Evolutionary conservation across 1,284 basidiomycete genomes (phyloP), one percentile per base, ranked within the genome.

Genomic region (Pterula multifida): DNA sequence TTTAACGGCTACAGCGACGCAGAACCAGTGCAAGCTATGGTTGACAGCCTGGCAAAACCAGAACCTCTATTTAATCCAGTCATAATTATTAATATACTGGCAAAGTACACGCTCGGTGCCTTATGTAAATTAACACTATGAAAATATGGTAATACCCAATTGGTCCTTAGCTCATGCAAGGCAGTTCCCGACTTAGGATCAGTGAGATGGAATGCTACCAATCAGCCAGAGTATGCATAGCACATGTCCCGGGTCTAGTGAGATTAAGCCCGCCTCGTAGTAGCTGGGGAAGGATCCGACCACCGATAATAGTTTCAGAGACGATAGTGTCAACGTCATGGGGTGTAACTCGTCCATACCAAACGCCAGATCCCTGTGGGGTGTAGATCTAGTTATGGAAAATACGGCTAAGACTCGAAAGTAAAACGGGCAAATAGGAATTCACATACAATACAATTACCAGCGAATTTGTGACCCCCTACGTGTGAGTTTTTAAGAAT

Each of bases 311-410:
- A 4, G 93, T 97, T 57, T 90, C 83, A 58, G 81, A 75, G 42
- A 96, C 91, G 49, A 96, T 85, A 3, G 82, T 75, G 46, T 89
- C 85, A 45, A 92, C 84, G 59, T 94, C 86, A 60, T 91, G 85
- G 9, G 92, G 82, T 35, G 85, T 84, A 1, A 95, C 90, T 26
- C 94, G 82, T n/a, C 93, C 94, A 60, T 96, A 96, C 80, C 91
- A 94, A 23, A 95, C 74, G 45, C 82, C 80, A 23, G 81, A 75
- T 15, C 92, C 92, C 51, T 81, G 79, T 0, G 93, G 91, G 52
- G 84, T 86, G 64, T 90, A 84, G 59, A 95, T 87, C 88, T 91
- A 48, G 48, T 35, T 19, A 24, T 9, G 3, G 3, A 25, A 26
- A 28, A 48, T 44, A 6, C 22, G 42, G 19, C 13, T 32, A 26